Evolutionary conservation across 805 yeast genomes (phyloP), one percentile per base, ranked within the genome.

Genomic region (Blastobotrys muscicola): DNA sequence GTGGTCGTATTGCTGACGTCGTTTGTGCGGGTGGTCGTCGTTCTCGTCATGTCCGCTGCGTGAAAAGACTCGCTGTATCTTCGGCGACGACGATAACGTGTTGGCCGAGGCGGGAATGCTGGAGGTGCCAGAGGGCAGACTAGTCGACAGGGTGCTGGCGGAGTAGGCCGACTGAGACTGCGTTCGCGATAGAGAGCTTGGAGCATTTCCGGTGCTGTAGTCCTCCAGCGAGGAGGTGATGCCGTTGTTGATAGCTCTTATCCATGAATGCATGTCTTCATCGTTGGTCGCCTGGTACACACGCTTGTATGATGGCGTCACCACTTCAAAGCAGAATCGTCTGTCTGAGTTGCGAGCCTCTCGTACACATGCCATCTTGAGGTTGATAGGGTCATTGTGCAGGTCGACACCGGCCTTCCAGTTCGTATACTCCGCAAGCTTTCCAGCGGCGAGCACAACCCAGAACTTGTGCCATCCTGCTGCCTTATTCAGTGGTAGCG

Each of bases 391-490:
- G 14, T 70, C 71, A 49, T 77, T 72, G 48, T 84, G 75, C 12
- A 78, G 68, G 29, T 71, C 73, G 12, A 68, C 67, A 14, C 85
- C 85, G 44, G 71, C 75, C 52, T 89, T 74, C 92, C 94, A 86
- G 61, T 85, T 87, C 37, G 81, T 71, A 57, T 74, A 85, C 56
- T 85, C 92, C 36, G 70, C 68, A 35, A 86, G 64, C 45, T 70
- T 72, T 2, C 90, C 87, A n/a, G 76, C 74, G 10, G 74, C 71
- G 40, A 85, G 66, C 0, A 79, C 84, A 0, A 86, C 83, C 89
- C 94, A 84, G 58, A 82, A 87, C 54, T 85, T 85, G 59, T 85
- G 94, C 96, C 95, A 87, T 2, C 67, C 67, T 9, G 59, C 53
- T 42, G 64, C 64, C 40, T 61, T 60, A 13, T 62, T 49, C 42